Evolutionary conservation across 192 early-diverging fungal genomes (phyloP).

Genomic region (Neocallimastix lanati): DNA sequence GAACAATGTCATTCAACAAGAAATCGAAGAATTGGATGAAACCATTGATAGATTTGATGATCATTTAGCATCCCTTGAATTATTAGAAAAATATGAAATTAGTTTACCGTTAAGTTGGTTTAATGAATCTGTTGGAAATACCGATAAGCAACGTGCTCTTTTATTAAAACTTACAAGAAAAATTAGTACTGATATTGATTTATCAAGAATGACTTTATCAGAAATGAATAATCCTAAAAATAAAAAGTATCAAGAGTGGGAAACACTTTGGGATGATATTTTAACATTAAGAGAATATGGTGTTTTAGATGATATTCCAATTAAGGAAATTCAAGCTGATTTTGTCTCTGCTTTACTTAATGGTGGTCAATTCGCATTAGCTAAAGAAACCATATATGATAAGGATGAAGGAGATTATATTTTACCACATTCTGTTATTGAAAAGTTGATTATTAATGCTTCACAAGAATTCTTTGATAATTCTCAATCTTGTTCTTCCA

Average conservation of each 20-base stretch:
- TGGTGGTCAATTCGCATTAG: slow-evolving; percentile 37
- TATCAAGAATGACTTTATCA: slow-evolving; percentile 22
- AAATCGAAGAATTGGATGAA: slow-evolving; percentile 12
- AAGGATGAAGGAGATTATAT: slow-evolving; percentile 12
- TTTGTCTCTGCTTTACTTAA: slow-evolving; percentile 36
- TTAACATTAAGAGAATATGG: slow-evolving; percentile 23
- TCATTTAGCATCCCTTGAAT: slow-evolving; percentile 39
- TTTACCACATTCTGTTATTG: slow-evolving; percentile 18
- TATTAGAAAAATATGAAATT: slow-evolving; percentile 35
- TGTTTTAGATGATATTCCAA: slow-evolving; percentile 25
- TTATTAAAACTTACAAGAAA: slow-evolving; percentile 12
- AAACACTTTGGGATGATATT: slow-evolving; percentile 41
- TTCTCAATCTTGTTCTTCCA: slow-evolving; percentile 41
- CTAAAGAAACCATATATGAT: slow-evolving; percentile 23
- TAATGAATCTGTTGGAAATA: slow-evolving; percentile 20
- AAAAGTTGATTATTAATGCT: slow-evolving; percentile 46
- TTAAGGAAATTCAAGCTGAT: slow-evolving; percentile 34
- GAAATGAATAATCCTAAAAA: slow-evolving; percentile 25
- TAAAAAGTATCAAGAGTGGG: slow-evolving; percentile 50
- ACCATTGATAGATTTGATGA: slow-evolving; percentile 22
- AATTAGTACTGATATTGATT: not conserved
- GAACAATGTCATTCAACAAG: not conserved
- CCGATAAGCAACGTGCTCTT: slow-evolving; percentile 30
- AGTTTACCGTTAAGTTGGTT: slow-evolving; percentile 39
- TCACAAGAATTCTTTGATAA: slow-evolving; percentile 58